Evolutionary conservation across 1,139 yeast genomes (phyloP), one percentile per base, ranked within the genome.

Genomic region (Blastobotrys buckinghamii): DNA sequence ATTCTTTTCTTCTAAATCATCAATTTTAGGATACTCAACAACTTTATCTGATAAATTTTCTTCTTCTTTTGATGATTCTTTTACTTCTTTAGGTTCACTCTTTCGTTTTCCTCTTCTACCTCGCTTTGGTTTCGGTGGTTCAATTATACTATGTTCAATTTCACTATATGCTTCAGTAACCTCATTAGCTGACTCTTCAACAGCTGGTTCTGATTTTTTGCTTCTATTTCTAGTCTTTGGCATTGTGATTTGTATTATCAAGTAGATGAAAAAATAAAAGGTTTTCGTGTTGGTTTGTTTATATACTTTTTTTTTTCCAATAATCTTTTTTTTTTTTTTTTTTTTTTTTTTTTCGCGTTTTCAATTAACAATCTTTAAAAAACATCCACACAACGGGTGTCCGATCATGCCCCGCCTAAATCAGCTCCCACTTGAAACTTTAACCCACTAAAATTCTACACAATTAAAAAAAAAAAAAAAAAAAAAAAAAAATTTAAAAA

Each of bases 151-250:
- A 37, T 44, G n/a, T 16, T 19, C 44, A 15, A 22, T n/a, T 12
- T 26, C 48, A 19, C n/a, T 36, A 8, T n/a, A 12, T 7, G 20
- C 45, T 10, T 15, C 33, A 9, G 4, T 20, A 9, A 20, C 35
- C 15, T 19, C 26, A 27, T 33, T 36, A n/a, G 32, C 38, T 17
- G 13, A 27, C n/a, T 22, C 6, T 7, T 22, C 24, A 22, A 22
- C 7, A 22, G 24, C 4, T 6, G 39, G 27, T 12, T 48, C 50
- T 10, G 40, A 39, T 32, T 40, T 41, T 43, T 44, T 49, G 17
- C 33, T 33, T 19, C 45, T 39, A 20, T 35, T 35, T 17, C 41
- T 48, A 24, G 46, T 37, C 41, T 29, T 33, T 32, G 15, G 43
- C 44, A 15, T 48, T 22, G 24, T 22, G 24, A 5, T 22, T 22